phyloP scores from a whole-genome alignment of 139 green algal species.

The Yamagishiella unicocca region DNA sequence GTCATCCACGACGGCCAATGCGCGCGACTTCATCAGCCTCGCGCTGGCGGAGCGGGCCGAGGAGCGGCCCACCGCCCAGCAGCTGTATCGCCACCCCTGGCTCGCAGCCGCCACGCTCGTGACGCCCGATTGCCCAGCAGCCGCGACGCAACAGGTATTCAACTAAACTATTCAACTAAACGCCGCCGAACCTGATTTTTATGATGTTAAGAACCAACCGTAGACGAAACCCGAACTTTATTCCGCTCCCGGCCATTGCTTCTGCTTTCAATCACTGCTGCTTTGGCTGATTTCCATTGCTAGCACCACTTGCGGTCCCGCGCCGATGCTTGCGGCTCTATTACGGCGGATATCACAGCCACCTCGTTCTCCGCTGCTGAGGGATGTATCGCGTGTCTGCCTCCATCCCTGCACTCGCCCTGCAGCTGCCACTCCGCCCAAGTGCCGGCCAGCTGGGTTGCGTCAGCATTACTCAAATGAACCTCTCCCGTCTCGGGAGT shows the following conservation, averaged over 20 bases:
- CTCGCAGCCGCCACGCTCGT: not conserved
- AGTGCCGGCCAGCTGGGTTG: not conserved
- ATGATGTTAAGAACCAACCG: not conserved
- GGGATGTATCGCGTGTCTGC: too few species aligned
- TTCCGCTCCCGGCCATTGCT: too few species aligned
- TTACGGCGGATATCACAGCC: not conserved
- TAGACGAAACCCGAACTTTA: too few species aligned
- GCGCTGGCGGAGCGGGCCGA: constrained; percentile 7
- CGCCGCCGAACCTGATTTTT: not conserved
- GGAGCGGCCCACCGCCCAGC: constrained; percentile 7
- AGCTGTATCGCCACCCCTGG: constrained; percentile 23
- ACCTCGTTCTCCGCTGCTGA: not conserved
- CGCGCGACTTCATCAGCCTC: constrained; percentile 11
- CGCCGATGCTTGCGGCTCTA: not conserved
- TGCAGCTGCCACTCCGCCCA: not conserved
- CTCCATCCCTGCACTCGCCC: not conserved
- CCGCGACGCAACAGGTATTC: not conserved
- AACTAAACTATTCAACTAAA: too few species aligned
- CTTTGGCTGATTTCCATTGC: too few species aligned
- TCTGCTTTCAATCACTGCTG: too few species aligned
- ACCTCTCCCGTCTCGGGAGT: not conserved
- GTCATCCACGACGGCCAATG: not conserved
- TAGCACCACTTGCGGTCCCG: too few species aligned
- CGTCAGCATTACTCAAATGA: not conserved
- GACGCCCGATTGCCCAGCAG: not conserved